phyloP scores from a whole-genome alignment of 2,329 filamentous ascomycete species.

The Diaporthe caulivora region DNA sequence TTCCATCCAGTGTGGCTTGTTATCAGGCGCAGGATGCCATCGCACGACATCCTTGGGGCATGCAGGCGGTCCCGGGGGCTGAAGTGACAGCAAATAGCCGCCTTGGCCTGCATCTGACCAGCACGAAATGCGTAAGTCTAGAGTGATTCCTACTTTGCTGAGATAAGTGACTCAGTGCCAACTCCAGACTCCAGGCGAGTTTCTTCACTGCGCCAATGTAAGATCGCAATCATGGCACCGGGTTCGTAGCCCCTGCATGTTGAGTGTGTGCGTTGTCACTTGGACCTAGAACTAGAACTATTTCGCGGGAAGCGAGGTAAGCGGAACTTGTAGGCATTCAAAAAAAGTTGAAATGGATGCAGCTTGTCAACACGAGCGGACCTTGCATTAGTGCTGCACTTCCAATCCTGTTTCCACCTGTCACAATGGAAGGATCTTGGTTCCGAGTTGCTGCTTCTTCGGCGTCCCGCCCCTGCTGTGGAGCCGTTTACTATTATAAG shows the following conservation, averaged over 20 bases:
- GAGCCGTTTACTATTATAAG: neutral
- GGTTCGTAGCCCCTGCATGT: neutral
- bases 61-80: slow-evolving; percentile 26
- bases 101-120: slow-evolving; percentile 3
- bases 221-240: neutral
- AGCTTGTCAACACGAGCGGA: slow-evolving; percentile 3
- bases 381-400: slow-evolving; percentile 14
- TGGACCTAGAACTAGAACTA: fast-evolving
- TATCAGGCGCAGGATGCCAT: neutral
- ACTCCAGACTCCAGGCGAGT: neutral
- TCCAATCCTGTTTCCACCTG: neutral
- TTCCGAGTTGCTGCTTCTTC: slow-evolving; percentile 10
- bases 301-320: neutral
- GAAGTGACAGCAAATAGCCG: slow-evolving; percentile 23
- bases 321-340: neutral
- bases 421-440: slow-evolving; percentile 15
- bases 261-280: neutral
- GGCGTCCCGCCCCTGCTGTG: slow-evolving; percentile 14
- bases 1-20: neutral
- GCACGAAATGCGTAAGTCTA: neutral
- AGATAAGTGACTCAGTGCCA: too few relatives aligned
- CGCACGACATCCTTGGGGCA: neutral
- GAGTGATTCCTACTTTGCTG: too few relatives aligned
- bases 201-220: neutral
- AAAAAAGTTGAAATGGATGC: neutral